These are phyloP conservation scores for Aristolochia californica DNA, from an alignment of 164 flowering plant genomes.

Conservation along the genomic window DNA sequence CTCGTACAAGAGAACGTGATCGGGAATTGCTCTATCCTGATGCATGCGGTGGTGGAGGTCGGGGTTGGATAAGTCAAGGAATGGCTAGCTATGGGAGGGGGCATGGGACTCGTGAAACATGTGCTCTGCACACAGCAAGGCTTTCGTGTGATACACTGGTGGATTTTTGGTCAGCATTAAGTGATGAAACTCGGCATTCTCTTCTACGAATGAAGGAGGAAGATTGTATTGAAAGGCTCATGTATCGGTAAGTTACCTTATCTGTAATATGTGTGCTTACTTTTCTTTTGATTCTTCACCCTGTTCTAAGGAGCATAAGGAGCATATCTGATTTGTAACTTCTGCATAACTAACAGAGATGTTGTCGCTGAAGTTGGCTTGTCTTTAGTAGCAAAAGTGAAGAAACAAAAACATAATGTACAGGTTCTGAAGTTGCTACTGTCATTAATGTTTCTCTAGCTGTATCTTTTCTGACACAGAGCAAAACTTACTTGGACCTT, in stretches of 20 bases:
- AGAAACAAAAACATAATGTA: too few relatives aligned
- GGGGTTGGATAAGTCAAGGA: slow-evolving; percentile 99
- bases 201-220: slow-evolving; percentile 95
- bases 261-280: neutral
- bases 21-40: slow-evolving; percentile 93
- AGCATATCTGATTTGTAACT: too few relatives aligned
- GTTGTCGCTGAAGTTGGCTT: too few relatives aligned
- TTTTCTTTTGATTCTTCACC: neutral
- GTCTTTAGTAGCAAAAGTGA: too few relatives aligned
- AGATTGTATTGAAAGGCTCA: slow-evolving; percentile 96
- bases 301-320: too few relatives aligned
- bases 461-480: too few relatives aligned
- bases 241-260: slow-evolving; percentile 59
- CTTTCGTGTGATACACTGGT: slow-evolving; percentile 90
- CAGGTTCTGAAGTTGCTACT: too few relatives aligned
- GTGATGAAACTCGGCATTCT: slow-evolving; percentile 86
- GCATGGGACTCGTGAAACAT: slow-evolving; percentile 92
- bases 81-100: slow-evolving; percentile 72
- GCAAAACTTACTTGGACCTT: too few relatives aligned
- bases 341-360: too few relatives aligned
- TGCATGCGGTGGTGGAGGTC: slow-evolving; percentile 97
- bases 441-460: too few relatives aligned
- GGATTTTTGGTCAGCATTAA: slow-evolving; percentile 95
- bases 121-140: slow-evolving; percentile 94
- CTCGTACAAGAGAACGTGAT: slow-evolving; percentile 88